These are phyloP conservation scores for Monosporascus ibericus DNA, from an alignment of 2,329 filamentous ascomycete genomes.

Conservation along the genomic window DNA sequence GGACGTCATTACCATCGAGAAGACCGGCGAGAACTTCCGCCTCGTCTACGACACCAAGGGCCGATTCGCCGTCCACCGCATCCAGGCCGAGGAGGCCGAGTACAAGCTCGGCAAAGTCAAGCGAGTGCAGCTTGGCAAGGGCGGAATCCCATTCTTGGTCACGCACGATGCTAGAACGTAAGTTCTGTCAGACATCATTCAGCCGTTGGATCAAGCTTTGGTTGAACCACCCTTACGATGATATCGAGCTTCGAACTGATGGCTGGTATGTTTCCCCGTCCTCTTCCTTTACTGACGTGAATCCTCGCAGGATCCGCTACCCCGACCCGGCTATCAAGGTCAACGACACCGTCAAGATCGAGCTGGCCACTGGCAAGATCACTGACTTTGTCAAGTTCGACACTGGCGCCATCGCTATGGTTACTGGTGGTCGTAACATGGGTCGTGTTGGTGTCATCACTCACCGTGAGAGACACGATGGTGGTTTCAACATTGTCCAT, in stretches of 20 bases:
- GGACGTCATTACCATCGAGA: conserved; percentile 99
- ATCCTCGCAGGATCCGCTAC: conserved; percentile 80
- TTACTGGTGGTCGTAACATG: conserved; percentile 99
- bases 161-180: conserved; percentile 99
- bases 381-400: conserved; percentile 98
- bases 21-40: conserved; percentile 99
- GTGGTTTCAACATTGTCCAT: conserved; percentile 99
- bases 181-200: conserved; percentile 98
- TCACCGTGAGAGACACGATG: conserved; percentile 99
- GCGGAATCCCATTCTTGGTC: conserved; percentile 99
- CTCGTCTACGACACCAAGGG: conserved; percentile 99
- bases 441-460: conserved; percentile 99
- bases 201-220: conserved; percentile 99
- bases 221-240: conserved; percentile 46
- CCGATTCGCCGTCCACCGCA: conserved; percentile 99
- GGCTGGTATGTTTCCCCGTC: conserved; percentile 46
- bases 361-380: conserved; percentile 96
- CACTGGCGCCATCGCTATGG: conserved; percentile 96
- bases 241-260: conserved; percentile 37
- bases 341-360: conserved; percentile 99
- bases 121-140: conserved; percentile 97
- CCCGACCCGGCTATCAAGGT: conserved; percentile 98
- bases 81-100: conserved; percentile 96
- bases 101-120: conserved; percentile 99
- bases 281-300: conserved; percentile 33